These are phyloP conservation scores for Solidago caesia DNA, from an alignment of 129 eudicot species.

Conservation along the genomic window DNA sequence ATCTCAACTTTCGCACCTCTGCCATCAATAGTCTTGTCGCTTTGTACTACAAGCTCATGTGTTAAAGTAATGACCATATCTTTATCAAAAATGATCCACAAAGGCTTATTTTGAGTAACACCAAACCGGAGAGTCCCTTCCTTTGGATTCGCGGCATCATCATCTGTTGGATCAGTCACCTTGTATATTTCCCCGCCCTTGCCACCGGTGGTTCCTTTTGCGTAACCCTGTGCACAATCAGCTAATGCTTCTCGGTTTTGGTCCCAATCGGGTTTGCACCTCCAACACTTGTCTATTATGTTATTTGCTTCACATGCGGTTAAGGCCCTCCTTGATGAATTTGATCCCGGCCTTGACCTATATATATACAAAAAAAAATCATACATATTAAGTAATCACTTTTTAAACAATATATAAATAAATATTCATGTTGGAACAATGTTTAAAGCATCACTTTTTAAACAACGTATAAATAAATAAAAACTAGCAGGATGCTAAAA, in stretches of 20 bases:
- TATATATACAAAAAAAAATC: neutral
- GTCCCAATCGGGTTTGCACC: conserved; percentile 66
- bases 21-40: conserved; percentile 76
- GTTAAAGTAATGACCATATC: conserved; percentile 50
- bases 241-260: conserved; percentile 59
- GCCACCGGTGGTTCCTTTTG: conserved; percentile 58
- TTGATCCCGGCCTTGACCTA: conserved; percentile 10
- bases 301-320: conserved; percentile 48
- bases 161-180: conserved; percentile 58
- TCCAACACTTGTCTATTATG: conserved; percentile 71
- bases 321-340: conserved; percentile 49
- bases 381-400: neutral
- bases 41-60: conserved; percentile 56
- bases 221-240: conserved; percentile 60
- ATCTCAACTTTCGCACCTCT: conserved; percentile 63
- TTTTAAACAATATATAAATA: neutral
- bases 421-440: neutral
- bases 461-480: neutral
- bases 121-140: conserved; percentile 78
- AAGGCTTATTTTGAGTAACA: conserved; percentile 52
- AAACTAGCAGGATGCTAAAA: neutral
- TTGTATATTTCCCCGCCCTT: conserved; percentile 43
- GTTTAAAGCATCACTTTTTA: neutral
- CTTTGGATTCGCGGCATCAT: conserved; percentile 43
- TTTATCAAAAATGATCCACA: conserved; percentile 61